Evolutionary conservation across 1,284 basidiomycete species (phyloP), one percentile per base, ranked within the genome.

Genomic region (Omphalotus olearius): DNA sequence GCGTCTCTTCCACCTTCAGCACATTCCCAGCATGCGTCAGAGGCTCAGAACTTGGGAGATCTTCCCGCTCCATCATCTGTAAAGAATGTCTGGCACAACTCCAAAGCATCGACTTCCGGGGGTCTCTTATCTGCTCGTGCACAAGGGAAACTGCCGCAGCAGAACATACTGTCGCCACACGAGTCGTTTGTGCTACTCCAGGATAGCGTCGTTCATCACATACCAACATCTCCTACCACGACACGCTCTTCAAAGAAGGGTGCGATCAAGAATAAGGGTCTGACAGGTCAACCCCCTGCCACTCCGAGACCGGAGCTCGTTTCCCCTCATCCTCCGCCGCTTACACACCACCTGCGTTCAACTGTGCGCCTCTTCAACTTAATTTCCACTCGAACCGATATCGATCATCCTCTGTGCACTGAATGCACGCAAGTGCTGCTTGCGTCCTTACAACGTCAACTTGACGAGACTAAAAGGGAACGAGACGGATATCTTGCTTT

Each of bases 341-440:
- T 88, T 53, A 87, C 88, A 30, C 86, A 89, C 64, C 88, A 88
- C 62, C 70, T 90, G 45, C 83, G 84, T 52, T 87, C 85, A 33
- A 83, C 86, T 47, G 74, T 78, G 59, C 82, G 82, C 30, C 75
- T 96, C 30, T 89, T 94, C 64, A 83, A 87, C 61, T 69, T 94
- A 39, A 74, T 95, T 23, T 90, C 90, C 3, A 82, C 83, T 46
- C 76, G 85, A 39, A 90, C 91, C 45, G 88, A 91, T 40, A 80
- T 97, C 47, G 92, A 96, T 66, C 96, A 99, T 67, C 97, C 97
- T 2, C 78, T 99, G 9, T 99, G 97, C 66, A 83, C 88, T 1
- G 93, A 97, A 63, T 99, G 97, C 67, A 93, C 94, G 2, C 85
- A 91, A 61, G 80, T 88, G 49, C 71, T 98, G 41, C 79, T 96